These are phyloP conservation scores for Myxozyma vanderwaltii DNA, from an alignment of 805 yeast genomes.

Conservation along the genomic window DNA sequence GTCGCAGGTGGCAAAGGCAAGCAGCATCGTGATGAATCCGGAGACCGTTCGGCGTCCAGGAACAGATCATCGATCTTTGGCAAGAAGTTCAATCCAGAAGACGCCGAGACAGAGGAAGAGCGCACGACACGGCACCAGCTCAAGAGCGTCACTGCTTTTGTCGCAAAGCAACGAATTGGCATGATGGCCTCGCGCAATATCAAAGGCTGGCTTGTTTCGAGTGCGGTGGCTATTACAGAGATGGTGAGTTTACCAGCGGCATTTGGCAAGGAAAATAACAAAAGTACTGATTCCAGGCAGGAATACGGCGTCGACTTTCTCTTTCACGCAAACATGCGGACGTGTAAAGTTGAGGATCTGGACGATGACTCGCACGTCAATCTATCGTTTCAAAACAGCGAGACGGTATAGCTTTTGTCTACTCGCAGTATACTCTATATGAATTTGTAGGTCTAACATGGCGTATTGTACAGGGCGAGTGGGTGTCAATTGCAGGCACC, in stretches of 20 bases:
- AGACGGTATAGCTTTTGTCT: conserved; percentile 17
- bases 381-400: conserved; percentile 28
- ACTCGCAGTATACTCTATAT: too few relatives aligned
- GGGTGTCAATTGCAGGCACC: conserved; percentile 28
- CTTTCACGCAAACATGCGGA: conserved; percentile 26
- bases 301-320: conserved; percentile 29
- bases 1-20: background rate
- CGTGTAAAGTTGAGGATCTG: conserved; percentile 23
- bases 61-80: conserved; percentile 4
- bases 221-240: conserved; percentile 23
- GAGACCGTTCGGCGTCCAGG: background rate
- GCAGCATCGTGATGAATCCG: background rate
- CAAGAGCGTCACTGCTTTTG: conserved; percentile 12
- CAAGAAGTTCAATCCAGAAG: conserved; percentile 20
- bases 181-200: conserved; percentile 25
- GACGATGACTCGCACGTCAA: conserved; percentile 24
- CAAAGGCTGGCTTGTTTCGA: conserved; percentile 26
- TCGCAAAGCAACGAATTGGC: conserved; percentile 24
- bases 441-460: background rate
- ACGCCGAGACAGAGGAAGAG: conserved; percentile 28
- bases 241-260: too few relatives aligned
- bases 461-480: conserved; percentile 18
- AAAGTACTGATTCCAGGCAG: background rate
- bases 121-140: conserved; percentile 14
- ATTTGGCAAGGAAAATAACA: too few relatives aligned